Percentiles rank a stretch among this genome's conserved stretches.
phyloP scores from a whole-genome alignment of 129 eudicot species.

The Chrysanthemum makinoi region DNA sequence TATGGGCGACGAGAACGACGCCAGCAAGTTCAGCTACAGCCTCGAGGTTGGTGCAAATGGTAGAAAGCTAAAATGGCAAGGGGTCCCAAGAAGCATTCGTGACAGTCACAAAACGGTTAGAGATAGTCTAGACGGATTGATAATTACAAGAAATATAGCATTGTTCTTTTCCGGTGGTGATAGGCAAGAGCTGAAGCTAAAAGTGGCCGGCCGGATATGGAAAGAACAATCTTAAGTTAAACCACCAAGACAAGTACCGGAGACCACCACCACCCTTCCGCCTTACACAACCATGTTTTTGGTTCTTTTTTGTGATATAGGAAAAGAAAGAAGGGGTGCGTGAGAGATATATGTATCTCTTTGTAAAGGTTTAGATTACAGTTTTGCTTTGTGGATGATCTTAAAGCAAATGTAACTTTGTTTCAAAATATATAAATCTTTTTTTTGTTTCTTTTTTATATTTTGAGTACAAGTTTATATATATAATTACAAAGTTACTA shows the following conservation, averaged over 20 bases:
- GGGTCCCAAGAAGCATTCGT: constrained; percentile 67
- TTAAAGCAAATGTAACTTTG: constrained; percentile 21
- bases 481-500: too few relatives aligned
- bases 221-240: constrained; percentile 38
- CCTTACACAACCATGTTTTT: constrained; percentile 16
- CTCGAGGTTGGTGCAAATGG: constrained; percentile 56
- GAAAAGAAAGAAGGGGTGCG: constrained; percentile 30
- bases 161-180: constrained; percentile 68
- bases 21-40: constrained; percentile 59
- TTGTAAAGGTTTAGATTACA: constrained; percentile 33
- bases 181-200: constrained; percentile 60
- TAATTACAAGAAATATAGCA: constrained; percentile 55
- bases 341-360: constrained; percentile 20
- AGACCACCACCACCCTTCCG: background rate
- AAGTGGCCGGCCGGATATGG: constrained; percentile 75
- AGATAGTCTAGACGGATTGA: constrained; percentile 59
- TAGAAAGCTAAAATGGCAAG: constrained; percentile 62
- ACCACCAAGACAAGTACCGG: background rate
- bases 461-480: background rate
- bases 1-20: constrained; percentile 70
- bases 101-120: constrained; percentile 61
- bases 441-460: background rate
- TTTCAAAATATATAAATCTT: constrained; percentile 24
- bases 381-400: constrained; percentile 30
- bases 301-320: constrained; percentile 26